Base-by-base conservation (phyloP, 192 early-diverging fungal species). In the Ambispora gerdemannii region DNA sequence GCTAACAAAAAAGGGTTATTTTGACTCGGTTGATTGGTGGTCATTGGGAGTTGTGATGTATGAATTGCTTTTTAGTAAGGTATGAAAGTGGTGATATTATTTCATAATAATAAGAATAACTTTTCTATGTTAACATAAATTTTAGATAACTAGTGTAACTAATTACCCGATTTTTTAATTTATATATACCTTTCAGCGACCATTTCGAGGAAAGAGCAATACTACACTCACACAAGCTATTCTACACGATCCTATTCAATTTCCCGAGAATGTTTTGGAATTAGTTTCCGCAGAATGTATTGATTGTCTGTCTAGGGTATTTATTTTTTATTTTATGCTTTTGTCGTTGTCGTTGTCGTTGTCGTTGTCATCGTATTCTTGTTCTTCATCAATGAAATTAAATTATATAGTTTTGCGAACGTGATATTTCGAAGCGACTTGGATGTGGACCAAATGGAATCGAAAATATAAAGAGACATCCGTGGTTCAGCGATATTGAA, bases 41-140 rank as follows among this genome's bases (percentile, higher is more conserved):
- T 90, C 89, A 72, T 71, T 93, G 30, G 92, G 93, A 4, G 87
- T 94, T 11, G 81, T 93, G 34, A 72, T 85, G 62, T 94, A 87
- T 65, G 93, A 94, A 71, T 67, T 92, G 17, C 67, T 89, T 2
- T 90, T 86, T 74, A 89, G 88, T 34, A 91, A 90, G 84, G 91
- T 93, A 80, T 25, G 71, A n/a, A n/a, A n/a, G n/a, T n/a, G n/a
- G n/a, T n/a, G n/a, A n/a, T n/a, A n/a, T n/a, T n/a, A n/a, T n/a
- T n/a, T n/a, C n/a, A n/a, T n/a, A n/a, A n/a, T n/a, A n/a, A n/a
- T n/a, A n/a, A n/a, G n/a, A n/a, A n/a, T n/a, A n/a, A n/a, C n/a
- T n/a, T n/a, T n/a, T n/a, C n/a, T n/a, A n/a, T n/a, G n/a, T n/a
- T n/a, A n/a, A n/a, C n/a, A n/a, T n/a, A n/a, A n/a, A n/a, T n/a